phyloP scores from a whole-genome alignment of 805 yeast genomes.

The Lipomyces spencermartinsiae region DNA sequence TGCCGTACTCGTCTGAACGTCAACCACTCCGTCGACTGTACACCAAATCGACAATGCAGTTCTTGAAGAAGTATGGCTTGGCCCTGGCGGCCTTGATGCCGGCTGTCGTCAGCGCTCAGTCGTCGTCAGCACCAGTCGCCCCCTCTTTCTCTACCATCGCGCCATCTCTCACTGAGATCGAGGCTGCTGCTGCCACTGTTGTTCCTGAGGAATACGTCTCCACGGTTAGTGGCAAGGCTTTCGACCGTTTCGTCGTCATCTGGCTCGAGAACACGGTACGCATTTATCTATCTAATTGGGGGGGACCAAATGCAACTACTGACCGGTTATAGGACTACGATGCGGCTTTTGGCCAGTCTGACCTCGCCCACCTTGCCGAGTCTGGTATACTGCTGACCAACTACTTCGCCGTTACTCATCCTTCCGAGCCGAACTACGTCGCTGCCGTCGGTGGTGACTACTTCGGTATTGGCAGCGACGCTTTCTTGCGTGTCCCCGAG shows the following conservation, averaged over 20 bases:
- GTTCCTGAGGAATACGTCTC: constrained; percentile 48
- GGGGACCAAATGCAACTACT: neutral
- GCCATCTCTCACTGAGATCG: constrained; percentile 48
- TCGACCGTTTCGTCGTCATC: constrained; percentile 52
- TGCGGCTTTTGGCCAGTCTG: constrained; percentile 56
- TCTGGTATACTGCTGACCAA: constrained; percentile 56
- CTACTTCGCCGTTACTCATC: constrained; percentile 60
- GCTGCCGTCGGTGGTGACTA: constrained; percentile 60
- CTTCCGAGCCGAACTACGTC: constrained; percentile 61
- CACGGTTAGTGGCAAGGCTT: constrained; percentile 50
- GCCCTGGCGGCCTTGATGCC: constrained; percentile 13
- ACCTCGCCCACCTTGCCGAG: constrained; percentile 52
- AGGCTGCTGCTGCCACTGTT: constrained; percentile 40
- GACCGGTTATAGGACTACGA: constrained; percentile 49
- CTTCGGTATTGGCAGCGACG: constrained; percentile 56
- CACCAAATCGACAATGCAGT: constrained; percentile 8
- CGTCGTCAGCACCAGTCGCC: constrained; percentile 38
- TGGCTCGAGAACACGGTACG: constrained; percentile 59
- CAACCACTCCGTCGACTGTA: neutral
- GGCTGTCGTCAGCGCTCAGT: constrained; percentile 24
- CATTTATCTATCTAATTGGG: neutral
- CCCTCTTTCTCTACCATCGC: constrained; percentile 45
- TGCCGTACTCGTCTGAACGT: neutral
- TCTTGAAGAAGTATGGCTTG: constrained; percentile 7
- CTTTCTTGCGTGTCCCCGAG: constrained; percentile 53